Evolutionary conservation across 202 grass and related monocot genomes (phyloP).

Genomic region (Alloteropsis angusta): DNA sequence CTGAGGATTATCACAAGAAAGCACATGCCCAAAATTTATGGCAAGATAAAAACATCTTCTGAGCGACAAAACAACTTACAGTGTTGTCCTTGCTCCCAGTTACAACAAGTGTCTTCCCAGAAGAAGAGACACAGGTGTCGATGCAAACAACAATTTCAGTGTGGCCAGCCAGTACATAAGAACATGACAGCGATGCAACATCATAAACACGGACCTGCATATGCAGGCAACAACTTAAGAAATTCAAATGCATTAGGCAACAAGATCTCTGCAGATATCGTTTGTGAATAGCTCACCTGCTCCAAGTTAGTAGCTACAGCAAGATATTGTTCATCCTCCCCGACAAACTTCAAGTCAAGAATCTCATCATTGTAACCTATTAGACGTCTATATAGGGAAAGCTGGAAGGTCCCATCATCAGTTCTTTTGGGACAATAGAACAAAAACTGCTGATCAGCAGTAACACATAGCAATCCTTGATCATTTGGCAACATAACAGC

Average conservation of each 20-base stretch:
- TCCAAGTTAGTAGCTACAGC: constrained; percentile 95
- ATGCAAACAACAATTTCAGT: constrained; percentile 92
- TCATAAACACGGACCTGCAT: constrained; percentile 86
- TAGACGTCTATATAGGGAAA: constrained; percentile 68
- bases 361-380: constrained; percentile 93
- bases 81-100: constrained; percentile 92
- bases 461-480: constrained; percentile 66
- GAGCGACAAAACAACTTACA: constrained; percentile 41
- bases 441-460: constrained; percentile 91
- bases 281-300: constrained; percentile 44
- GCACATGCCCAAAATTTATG: not conserved
- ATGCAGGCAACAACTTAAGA: constrained; percentile 7
- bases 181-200: constrained; percentile 78
- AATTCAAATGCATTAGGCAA: not conserved
- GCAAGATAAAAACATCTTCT: not conserved
- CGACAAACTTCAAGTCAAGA: constrained; percentile 94
- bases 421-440: constrained; percentile 60
- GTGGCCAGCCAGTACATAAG: constrained; percentile 79
- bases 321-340: constrained; percentile 79
- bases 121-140: constrained; percentile 64
- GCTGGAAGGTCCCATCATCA: constrained; percentile 41
- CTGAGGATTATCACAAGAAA: not conserved
- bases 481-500: constrained; percentile 55
- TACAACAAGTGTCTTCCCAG: constrained; percentile 60
- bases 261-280: constrained; percentile 10